These are phyloP conservation scores for Boletellus emodensis DNA, from an alignment of 768 basidiomycete genomes.

Conservation along the genomic window DNA sequence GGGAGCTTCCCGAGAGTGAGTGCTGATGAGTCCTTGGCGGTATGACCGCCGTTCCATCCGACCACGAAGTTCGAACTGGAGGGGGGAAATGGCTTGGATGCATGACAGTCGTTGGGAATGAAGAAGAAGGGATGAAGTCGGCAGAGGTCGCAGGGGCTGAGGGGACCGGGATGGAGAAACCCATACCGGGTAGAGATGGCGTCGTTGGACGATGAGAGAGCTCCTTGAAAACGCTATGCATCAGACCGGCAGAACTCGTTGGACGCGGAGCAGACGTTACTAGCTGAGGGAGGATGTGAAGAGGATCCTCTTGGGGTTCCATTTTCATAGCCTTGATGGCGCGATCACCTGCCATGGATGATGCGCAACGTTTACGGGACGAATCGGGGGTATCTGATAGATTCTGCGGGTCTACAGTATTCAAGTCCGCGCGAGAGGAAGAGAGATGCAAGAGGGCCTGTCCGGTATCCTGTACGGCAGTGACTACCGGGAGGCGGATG, in stretches of 20 bases:
- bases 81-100: conserved; percentile 25
- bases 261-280: conserved; percentile 29
- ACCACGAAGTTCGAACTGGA: conserved; percentile 26
- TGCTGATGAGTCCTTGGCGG: conserved; percentile 31
- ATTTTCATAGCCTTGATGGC: conserved; percentile 46
- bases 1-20: conserved; percentile 29
- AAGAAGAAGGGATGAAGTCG: conserved; percentile 23
- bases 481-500: conserved; percentile 16
- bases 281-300: conserved; percentile 24
- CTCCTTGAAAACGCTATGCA: conserved; percentile 21
- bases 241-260: conserved; percentile 28
- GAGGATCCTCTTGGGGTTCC: conserved; percentile 43
- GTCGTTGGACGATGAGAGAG: conserved; percentile 19
- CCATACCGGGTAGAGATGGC: conserved; percentile 14
- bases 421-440: conserved; percentile 11
- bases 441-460: conserved; percentile 21
- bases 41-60: conserved; percentile 27
- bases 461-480: conserved; percentile 23
- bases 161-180: conserved; percentile 18
- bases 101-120: conserved; percentile 17
- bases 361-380: conserved; percentile 50
- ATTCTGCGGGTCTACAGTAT: conserved; percentile 21
- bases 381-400: conserved; percentile 35
- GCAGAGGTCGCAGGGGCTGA: conserved; percentile 19
- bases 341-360: conserved; percentile 43